A percentile compares a stretch with the other conserved stretches of the same genome.
phyloP scores from a whole-genome alignment of 108 stramenopile species.

The Fistulifera pelliculosa region DNA sequence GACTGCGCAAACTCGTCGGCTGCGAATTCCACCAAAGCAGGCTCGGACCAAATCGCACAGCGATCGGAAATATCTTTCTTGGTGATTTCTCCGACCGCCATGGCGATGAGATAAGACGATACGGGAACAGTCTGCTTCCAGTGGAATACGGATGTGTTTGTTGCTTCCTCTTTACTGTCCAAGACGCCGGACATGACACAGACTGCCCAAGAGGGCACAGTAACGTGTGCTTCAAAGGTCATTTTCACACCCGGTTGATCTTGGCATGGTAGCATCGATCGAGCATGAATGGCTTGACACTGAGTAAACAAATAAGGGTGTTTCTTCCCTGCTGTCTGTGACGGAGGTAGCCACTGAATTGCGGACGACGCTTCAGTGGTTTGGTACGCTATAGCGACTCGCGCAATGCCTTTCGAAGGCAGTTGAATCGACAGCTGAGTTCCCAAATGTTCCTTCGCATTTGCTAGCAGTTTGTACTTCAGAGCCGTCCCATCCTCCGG shows the following conservation, averaged over 20 bases:
- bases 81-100: conserved; percentile 86
- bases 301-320: conserved; percentile 97
- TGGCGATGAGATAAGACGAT: conserved; percentile 88
- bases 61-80: conserved; percentile 66
- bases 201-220: conserved; percentile 85
- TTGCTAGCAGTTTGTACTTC: conserved; percentile 20
- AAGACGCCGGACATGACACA: conserved; percentile 90
- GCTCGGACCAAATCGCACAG: conserved; percentile 90
- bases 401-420: conserved; percentile 1
- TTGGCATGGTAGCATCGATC: conserved; percentile 91
- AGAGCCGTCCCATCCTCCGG: conserved; percentile 30
- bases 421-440: conserved; percentile 39
- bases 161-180: conserved; percentile 5
- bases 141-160: conserved; percentile 22
- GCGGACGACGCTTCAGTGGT: conserved; percentile 71
- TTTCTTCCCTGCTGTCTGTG: conserved; percentile 87
- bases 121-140: conserved; percentile 90
- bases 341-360: conserved; percentile 89
- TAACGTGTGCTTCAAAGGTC: conserved; percentile 80
- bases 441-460: conserved; percentile 40
- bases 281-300: conserved; percentile 95
- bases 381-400: conserved; percentile 63
- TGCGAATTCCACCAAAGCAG: conserved; percentile 81
- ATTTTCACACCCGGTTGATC: conserved; percentile 83
- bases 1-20: conserved; percentile 92